phyloP scores from a whole-genome alignment of 257 asterid genomes.

The Solanum gracilifrons region DNA sequence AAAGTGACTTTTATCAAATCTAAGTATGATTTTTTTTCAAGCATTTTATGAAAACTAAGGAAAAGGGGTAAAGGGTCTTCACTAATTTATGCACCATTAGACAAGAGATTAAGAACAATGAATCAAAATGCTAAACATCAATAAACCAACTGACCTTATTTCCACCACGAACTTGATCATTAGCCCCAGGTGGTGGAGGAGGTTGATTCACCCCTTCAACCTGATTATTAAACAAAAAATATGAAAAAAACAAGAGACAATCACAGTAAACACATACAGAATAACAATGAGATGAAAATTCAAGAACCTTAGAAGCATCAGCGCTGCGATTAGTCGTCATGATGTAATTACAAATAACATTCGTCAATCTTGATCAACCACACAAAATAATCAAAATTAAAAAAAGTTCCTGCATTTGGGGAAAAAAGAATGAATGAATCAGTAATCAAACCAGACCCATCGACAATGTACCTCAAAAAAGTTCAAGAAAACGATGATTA shows the following conservation, averaged over 20 bases:
- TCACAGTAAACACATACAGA: neutral
- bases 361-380: conserved; percentile 12
- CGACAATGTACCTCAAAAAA: neutral
- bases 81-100: neutral
- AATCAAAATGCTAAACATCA: neutral
- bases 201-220: conserved; percentile 46
- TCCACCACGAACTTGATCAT: conserved; percentile 36
- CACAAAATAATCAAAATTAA: neutral
- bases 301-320: conserved; percentile 38
- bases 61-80: neutral
- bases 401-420: conserved; percentile 21
- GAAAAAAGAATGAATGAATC: neutral
- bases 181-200: conserved; percentile 39
- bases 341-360: conserved; percentile 12
- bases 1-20: neutral
- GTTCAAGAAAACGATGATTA: neutral
- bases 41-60: neutral
- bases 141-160: conserved; percentile 43
- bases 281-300: neutral
- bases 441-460: neutral
- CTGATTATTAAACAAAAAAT: conserved; percentile 22
- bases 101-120: neutral
- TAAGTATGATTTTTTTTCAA: neutral
- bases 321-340: conserved; percentile 54
- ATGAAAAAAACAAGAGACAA: neutral